Percentiles rank a stretch among this genome's conserved stretches.
Conservation (phyloP, 208 protist genomes). For the Endotrypanum monterogeii region DNA sequence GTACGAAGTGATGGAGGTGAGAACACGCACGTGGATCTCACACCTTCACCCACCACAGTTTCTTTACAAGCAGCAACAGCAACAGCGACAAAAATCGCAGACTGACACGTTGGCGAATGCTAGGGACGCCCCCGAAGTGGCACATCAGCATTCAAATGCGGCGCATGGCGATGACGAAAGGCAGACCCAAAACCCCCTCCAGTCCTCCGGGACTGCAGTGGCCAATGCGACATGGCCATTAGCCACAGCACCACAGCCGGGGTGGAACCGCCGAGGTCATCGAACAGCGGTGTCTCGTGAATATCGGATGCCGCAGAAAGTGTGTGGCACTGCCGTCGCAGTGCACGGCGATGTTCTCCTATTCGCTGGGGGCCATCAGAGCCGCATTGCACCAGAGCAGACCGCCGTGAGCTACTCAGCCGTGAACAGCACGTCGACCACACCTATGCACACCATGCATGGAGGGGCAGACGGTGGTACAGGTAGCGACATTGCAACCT, state of each 20-base stretch:
- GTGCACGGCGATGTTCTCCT: conserved; percentile 35
- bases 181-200: neutral
- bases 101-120: neutral
- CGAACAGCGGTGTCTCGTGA: conserved; percentile 6
- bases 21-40: conserved; percentile 32
- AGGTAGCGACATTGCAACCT: conserved; percentile 1
- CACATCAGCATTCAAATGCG: neutral
- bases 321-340: conserved; percentile 35
- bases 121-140: neutral
- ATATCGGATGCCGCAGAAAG: conserved; percentile 41
- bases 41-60: conserved; percentile 7
- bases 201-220: neutral
- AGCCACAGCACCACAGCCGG: neutral
- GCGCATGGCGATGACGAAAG: neutral
- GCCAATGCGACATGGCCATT: conserved; percentile 2
- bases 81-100: neutral
- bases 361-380: conserved; percentile 38
- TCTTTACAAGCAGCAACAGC: conserved; percentile 11
- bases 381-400: conserved; percentile 35
- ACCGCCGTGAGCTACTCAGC: conserved; percentile 39
- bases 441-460: conserved; percentile 26
- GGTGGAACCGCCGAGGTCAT: neutral
- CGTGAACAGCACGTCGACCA: conserved; percentile 33
- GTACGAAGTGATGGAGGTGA: conserved; percentile 50
- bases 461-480: neutral